Conservation (phyloP, 1,284 basidiomycete genomes). For the Apiotrichum mycotoxinovorans region DNA sequence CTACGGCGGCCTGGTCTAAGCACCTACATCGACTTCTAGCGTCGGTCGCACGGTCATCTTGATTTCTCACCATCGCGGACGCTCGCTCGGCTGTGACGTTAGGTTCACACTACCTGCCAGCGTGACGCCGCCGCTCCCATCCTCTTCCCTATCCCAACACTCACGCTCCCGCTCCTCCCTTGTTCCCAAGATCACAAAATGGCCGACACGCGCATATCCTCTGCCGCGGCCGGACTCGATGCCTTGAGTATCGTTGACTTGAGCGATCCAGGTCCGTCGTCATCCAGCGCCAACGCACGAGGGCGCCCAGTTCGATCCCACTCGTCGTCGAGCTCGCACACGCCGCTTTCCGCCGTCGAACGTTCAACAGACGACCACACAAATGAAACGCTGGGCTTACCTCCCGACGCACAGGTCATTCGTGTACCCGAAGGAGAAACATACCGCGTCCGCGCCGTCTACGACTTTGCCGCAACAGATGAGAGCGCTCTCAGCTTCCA, state of each 20-base stretch:
- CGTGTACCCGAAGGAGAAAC: conserved; percentile 20
- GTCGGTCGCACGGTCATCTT: not conserved
- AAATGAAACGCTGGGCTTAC: conserved; percentile 13
- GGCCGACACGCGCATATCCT: conserved; percentile 7
- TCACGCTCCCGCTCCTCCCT: not conserved
- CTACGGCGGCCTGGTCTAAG: too few species aligned
- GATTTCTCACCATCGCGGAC: not conserved
- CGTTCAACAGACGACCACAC: conserved; percentile 3
- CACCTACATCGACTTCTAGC: not conserved
- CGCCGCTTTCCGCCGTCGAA: not conserved
- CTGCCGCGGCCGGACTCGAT: conserved; percentile 5
- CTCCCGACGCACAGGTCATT: conserved; percentile 14
- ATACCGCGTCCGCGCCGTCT: conserved; percentile 73
- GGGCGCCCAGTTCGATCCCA: not conserved
- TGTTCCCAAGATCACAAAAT: not conserved
- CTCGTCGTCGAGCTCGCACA: not conserved
- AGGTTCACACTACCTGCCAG: not conserved
- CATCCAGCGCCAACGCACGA: not conserved
- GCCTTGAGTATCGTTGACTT: conserved; percentile 14
- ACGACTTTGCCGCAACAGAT: conserved; percentile 87
- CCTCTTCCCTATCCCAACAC: not conserved
- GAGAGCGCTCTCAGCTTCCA: conserved; percentile 81
- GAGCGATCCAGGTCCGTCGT: not conserved
- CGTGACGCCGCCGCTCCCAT: not conserved
- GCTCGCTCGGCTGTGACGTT: not conserved